A percentile compares a stretch with the other conserved stretches of the same genome.
Evolutionary conservation across 192 early-diverging fungal genomes (phyloP).

Genomic region (Linnemannia elongata): DNA sequence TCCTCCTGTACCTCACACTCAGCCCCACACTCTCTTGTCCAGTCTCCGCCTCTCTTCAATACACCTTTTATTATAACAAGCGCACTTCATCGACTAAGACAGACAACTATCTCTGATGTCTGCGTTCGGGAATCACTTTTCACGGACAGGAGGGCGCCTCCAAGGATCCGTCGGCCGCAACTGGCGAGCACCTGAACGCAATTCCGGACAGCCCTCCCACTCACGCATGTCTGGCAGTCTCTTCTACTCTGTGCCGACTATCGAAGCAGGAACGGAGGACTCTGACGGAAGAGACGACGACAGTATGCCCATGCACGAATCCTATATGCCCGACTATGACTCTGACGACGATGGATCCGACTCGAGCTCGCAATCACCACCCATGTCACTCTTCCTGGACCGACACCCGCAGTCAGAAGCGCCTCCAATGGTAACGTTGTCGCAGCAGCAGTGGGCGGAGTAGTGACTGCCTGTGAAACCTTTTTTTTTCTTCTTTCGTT

Average conservation of each 20-base stretch:
- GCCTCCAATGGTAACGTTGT: slow-evolving; percentile 37
- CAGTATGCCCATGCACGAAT: slow-evolving; percentile 16
- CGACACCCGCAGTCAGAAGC: slow-evolving; percentile 28
- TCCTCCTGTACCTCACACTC: background rate
- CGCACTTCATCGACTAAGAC: background rate
- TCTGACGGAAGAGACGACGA: slow-evolving; percentile 23
- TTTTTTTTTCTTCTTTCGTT: slow-evolving; percentile 27
- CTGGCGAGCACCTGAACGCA: slow-evolving; percentile 30
- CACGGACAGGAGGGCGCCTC: slow-evolving; percentile 6
- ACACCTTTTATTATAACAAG: background rate
- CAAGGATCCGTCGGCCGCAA: slow-evolving; percentile 33
- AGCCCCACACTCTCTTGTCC: background rate
- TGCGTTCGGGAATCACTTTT: slow-evolving; percentile 5
- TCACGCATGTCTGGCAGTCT: slow-evolving; percentile 51
- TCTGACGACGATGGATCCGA: slow-evolving; percentile 46
- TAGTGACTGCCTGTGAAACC: slow-evolving; percentile 31
- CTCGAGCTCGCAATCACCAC: slow-evolving; percentile 47
- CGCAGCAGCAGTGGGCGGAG: background rate
- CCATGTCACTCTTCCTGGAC: slow-evolving; percentile 56
- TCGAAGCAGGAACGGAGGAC: slow-evolving; percentile 36
- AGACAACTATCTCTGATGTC: background rate
- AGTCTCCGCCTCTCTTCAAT: background rate
- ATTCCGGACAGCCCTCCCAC: slow-evolving; percentile 5
- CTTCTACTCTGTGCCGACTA: slow-evolving; percentile 53
- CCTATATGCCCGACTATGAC: slow-evolving; percentile 47